phyloP scores from a whole-genome alignment of 2,329 filamentous ascomycete genomes.

The Beauveria varroae region DNA sequence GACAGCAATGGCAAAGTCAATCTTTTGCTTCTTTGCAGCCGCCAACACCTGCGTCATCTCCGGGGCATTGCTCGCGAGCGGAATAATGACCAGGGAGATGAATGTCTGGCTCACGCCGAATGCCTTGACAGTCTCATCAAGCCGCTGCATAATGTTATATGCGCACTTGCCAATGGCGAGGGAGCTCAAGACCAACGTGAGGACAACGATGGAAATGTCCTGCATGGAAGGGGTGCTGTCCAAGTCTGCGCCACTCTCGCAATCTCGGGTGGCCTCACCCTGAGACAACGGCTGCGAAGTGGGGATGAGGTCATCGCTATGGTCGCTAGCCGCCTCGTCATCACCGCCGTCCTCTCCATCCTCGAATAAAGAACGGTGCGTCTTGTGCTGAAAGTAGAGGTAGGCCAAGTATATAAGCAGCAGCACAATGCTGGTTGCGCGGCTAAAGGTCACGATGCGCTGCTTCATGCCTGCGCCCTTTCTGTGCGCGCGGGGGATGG shows the following conservation, averaged over 20 bases:
- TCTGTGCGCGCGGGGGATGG: constrained; percentile 1
- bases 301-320: constrained; percentile 3
- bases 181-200: constrained; percentile 1
- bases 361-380: constrained; percentile 13
- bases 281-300: not conserved
- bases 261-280: not conserved
- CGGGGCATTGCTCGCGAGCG: constrained; percentile 13
- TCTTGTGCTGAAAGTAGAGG: constrained; percentile 15
- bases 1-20: constrained; percentile 14
- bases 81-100: constrained; percentile 14
- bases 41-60: constrained; percentile 14
- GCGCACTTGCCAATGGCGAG: constrained; percentile 13
- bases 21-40: constrained; percentile 12
- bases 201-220: not conserved
- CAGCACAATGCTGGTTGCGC: constrained; percentile 13
- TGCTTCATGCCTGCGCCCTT: constrained; percentile 1
- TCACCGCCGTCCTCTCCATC: not conserved
- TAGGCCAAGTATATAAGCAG: constrained; percentile 12
- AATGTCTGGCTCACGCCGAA: constrained; percentile 13
- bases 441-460: constrained; percentile 14
- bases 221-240: constrained; percentile 10
- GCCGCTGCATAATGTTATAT: constrained; percentile 11
- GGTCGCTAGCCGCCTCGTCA: not conserved
- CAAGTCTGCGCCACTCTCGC: constrained; percentile 2
- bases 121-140: constrained; percentile 8